phyloP scores from a whole-genome alignment of 176 grass and related monocot genomes.

The Puccinellia tenuiflora region DNA sequence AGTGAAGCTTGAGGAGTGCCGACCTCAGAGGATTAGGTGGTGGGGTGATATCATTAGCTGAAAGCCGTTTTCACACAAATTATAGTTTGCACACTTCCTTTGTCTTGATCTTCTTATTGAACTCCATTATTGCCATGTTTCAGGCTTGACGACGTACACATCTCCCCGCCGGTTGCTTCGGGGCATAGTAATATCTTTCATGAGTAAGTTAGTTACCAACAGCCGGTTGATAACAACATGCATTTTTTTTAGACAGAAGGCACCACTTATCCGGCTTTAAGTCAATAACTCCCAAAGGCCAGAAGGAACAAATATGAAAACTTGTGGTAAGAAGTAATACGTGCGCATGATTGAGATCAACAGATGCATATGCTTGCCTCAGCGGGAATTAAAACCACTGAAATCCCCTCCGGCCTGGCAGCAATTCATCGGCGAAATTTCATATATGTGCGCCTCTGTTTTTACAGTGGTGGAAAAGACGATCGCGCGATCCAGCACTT shows the following conservation, averaged over 20 bases:
- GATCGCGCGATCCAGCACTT: neutral
- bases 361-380: neutral
- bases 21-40: conserved; percentile 54
- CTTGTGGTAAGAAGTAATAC: no score
- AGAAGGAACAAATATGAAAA: no score
- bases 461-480: neutral
- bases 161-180: conserved; percentile 17
- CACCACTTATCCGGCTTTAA: no score
- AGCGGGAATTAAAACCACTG: neutral
- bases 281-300: no score
- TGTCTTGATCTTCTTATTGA: conserved; percentile 14
- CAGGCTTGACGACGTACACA: neutral
- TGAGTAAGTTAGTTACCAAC: neutral
- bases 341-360: no score
- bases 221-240: neutral
- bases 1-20: neutral
- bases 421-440: conserved; percentile 4
- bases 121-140: conserved; percentile 11
- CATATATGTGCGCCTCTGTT: neutral
- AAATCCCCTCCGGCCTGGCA: neutral
- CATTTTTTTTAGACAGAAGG: no score
- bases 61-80: neutral
- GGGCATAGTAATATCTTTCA: neutral
- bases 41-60: conserved; percentile 48
- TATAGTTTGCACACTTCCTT: conserved; percentile 1